Evolutionary conservation across 2,329 filamentous ascomycete genomes (phyloP).

Genomic region (Alternaria arbusti): DNA sequence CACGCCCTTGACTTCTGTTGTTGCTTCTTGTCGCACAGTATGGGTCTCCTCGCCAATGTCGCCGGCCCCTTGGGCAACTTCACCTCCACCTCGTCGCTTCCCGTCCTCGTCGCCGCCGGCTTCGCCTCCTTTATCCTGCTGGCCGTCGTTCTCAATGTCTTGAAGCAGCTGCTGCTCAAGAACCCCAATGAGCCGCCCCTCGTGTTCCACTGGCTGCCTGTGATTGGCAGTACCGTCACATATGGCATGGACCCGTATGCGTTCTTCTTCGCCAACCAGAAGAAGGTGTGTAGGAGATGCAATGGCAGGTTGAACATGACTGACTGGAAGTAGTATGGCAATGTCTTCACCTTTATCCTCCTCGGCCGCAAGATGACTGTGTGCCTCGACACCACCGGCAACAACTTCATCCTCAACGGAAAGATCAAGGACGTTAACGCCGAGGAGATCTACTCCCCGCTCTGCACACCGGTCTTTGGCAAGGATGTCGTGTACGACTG

Average conservation of each 20-base stretch:
- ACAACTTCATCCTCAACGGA: conserved; percentile 90
- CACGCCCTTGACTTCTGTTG: neutral
- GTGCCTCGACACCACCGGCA: conserved; percentile 79
- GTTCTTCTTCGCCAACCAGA: conserved; percentile 77
- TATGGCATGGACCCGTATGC: conserved; percentile 94
- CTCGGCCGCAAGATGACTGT: conserved; percentile 91
- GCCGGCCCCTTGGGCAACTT: conserved; percentile 57
- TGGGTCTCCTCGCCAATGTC: conserved; percentile 60
- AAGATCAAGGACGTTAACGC: conserved; percentile 89
- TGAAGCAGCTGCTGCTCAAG: conserved; percentile 79
- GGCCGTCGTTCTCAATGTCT: conserved; percentile 77
- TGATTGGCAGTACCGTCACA: conserved; percentile 87
- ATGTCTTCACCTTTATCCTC: conserved; percentile 87
- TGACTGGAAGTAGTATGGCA: conserved; percentile 69
- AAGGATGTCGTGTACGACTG: conserved; percentile 90
- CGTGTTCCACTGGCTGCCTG: conserved; percentile 69
- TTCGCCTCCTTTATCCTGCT: conserved; percentile 58
- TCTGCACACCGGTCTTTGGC: conserved; percentile 76
- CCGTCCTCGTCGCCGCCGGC: conserved; percentile 54
- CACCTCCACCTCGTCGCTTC: conserved; percentile 49
- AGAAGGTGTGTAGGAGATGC: conserved; percentile 65
- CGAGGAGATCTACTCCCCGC: conserved; percentile 85
- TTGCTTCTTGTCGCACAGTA: conserved; percentile 37
- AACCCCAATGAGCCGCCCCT: conserved; percentile 72
- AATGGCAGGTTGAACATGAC: conserved; percentile 12